phyloP scores from a whole-genome alignment of 192 early-diverging fungal genomes.

The Dispira simplex region DNA sequence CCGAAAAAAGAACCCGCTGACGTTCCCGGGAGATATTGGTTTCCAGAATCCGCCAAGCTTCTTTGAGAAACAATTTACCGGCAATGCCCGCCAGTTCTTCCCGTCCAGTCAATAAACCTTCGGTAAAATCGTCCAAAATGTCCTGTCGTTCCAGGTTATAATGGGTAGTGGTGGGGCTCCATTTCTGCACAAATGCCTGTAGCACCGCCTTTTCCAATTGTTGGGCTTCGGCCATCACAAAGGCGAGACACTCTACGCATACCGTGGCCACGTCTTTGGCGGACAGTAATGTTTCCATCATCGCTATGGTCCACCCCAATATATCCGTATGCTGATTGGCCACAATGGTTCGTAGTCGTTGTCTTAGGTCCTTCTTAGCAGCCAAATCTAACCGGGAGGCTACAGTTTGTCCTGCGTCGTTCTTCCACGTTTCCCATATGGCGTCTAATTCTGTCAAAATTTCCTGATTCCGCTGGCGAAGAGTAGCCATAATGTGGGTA shows the following conservation, averaged over 20 bases:
- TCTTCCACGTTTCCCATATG: slow-evolving; percentile 18
- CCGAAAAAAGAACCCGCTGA: slow-evolving; percentile 6
- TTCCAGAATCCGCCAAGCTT: slow-evolving; percentile 54
- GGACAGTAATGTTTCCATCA: slow-evolving; percentile 37
- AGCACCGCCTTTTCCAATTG: slow-evolving; percentile 43
- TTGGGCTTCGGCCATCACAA: slow-evolving; percentile 61
- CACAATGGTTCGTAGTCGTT: slow-evolving; percentile 45
- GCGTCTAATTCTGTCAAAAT: slow-evolving; percentile 23
- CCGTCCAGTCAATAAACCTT: slow-evolving; percentile 51
- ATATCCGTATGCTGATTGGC: slow-evolving; percentile 36
- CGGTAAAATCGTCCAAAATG: slow-evolving; percentile 47
- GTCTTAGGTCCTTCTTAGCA: slow-evolving; percentile 50
- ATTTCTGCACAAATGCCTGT: slow-evolving; percentile 38
- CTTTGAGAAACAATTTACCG: slow-evolving; percentile 56
- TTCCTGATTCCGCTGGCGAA: slow-evolving; percentile 27
- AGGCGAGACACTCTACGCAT: slow-evolving; percentile 39
- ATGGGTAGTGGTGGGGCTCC: slow-evolving; percentile 31
- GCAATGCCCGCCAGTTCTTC: slow-evolving; percentile 53
- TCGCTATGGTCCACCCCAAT: slow-evolving; percentile 36
- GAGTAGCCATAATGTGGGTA: slow-evolving; percentile 21
- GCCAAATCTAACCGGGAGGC: slow-evolving; percentile 37
- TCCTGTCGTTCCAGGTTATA: slow-evolving; percentile 33
- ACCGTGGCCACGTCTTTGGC: slow-evolving; percentile 36
- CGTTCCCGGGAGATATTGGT: slow-evolving; percentile 32
- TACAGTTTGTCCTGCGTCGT: slow-evolving; percentile 33